Percentiles rank a stretch among this genome's conserved stretches.
Evolutionary conservation across 495 filamentous ascomycete genomes (phyloP).

Genomic region (Penicillium goetzii): DNA sequence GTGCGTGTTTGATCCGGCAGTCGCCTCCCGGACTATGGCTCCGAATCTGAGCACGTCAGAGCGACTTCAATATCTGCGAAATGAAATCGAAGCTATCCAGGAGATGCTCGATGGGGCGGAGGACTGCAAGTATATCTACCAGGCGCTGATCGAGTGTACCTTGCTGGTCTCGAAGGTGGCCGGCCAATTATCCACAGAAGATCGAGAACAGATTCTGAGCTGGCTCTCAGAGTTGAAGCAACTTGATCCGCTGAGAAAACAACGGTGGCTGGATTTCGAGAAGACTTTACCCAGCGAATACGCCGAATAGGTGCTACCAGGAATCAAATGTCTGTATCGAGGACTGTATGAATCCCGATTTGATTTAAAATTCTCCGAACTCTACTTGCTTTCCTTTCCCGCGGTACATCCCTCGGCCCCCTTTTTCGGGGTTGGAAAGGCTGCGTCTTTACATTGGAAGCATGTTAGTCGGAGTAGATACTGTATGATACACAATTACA

Average conservation of each 20-base stretch:
- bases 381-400: not conserved
- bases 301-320: not conserved
- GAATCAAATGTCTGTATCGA: not conserved
- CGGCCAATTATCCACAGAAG: constrained; percentile 37
- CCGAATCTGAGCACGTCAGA: constrained; percentile 64
- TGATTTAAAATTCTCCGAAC: not conserved
- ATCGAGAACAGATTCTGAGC: constrained; percentile 48
- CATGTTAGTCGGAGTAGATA: not conserved
- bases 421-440: not conserved
- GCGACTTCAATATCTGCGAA: constrained; percentile 64
- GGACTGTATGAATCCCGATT: not conserved
- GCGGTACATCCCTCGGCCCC: constrained; percentile 2
- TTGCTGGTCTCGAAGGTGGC: constrained; percentile 42
- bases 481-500: not conserved
- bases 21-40: constrained; percentile 57
- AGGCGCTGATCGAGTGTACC: constrained; percentile 68
- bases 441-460: not conserved
- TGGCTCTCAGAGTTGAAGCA: constrained; percentile 68
- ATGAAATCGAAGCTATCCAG: constrained; percentile 68
- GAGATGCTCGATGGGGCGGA: constrained; percentile 77
- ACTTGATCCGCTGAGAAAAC: constrained; percentile 70
- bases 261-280: constrained; percentile 70
- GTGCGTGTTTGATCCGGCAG: constrained; percentile 58
- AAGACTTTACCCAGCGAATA: constrained; percentile 25
- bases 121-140: constrained; percentile 79